Percentiles rank a stretch among this genome's conserved stretches.
phyloP scores from a whole-genome alignment of 306 rosid genomes.

The Rosa persica region DNA sequence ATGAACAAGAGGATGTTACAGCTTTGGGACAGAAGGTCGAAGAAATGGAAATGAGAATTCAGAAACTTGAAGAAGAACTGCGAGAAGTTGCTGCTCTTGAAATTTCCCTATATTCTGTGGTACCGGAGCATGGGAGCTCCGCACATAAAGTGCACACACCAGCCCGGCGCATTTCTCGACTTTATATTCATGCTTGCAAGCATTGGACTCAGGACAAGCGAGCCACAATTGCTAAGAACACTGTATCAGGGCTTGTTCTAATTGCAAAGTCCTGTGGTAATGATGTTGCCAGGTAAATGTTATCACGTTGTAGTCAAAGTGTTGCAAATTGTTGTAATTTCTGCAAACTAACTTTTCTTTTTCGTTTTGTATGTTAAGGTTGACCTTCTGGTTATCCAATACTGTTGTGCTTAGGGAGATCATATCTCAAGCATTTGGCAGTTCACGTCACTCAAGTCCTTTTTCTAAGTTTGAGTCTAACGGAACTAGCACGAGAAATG shows the following conservation, averaged over 20 bases:
- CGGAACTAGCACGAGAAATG: constrained; percentile 47
- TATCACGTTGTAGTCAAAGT: not conserved
- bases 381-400: constrained; percentile 94
- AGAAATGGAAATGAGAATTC: constrained; percentile 77
- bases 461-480: constrained; percentile 44
- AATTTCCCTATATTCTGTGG: constrained; percentile 83
- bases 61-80: constrained; percentile 89
- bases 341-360: constrained; percentile 24
- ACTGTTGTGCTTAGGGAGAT: constrained; percentile 78
- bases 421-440: constrained; percentile 69
- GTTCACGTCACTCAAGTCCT: constrained; percentile 54
- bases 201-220: constrained; percentile 68
- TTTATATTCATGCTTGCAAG: constrained; percentile 82
- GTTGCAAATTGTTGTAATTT: constrained; percentile 9
- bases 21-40: constrained; percentile 48
- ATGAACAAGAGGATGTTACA: constrained; percentile 41
- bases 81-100: constrained; percentile 99
- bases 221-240: constrained; percentile 73
- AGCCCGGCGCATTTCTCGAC: constrained; percentile 92
- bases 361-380: constrained; percentile 44
- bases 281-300: constrained; percentile 83
- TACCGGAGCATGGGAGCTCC: constrained; percentile 96
- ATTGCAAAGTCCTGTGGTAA: constrained; percentile 93
- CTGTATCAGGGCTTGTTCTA: constrained; percentile 83
- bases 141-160: constrained; percentile 98